Evolutionary conservation across 1,139 yeast genomes (phyloP).

Genomic region (Hansenula anomala): DNA sequence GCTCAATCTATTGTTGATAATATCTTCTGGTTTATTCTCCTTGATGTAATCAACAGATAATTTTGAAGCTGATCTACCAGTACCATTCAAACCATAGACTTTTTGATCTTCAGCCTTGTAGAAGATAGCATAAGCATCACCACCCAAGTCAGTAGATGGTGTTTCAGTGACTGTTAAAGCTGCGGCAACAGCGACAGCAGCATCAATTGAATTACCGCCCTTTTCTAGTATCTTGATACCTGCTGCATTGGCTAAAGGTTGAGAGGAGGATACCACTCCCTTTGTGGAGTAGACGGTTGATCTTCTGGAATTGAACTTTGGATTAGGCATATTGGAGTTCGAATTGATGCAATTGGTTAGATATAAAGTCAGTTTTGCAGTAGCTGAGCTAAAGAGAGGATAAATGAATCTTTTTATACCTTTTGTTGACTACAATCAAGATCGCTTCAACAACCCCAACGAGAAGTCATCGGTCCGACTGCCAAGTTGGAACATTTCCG

Average conservation of each 20-base stretch:
- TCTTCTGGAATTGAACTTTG: slow-evolving; percentile 51
- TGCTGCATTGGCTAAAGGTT: slow-evolving; percentile 74
- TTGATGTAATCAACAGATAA: slow-evolving; percentile 46
- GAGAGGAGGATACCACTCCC: slow-evolving; percentile 74
- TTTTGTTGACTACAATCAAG: too few relatives aligned
- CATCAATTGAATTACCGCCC: slow-evolving; percentile 78
- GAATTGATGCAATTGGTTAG: neutral
- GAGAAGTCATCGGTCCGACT: too few relatives aligned
- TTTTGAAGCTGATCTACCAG: slow-evolving; percentile 63
- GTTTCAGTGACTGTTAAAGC: slow-evolving; percentile 73
- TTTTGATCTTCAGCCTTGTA: slow-evolving; percentile 45
- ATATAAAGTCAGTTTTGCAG: too few relatives aligned
- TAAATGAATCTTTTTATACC: too few relatives aligned
- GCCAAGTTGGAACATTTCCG: too few relatives aligned
- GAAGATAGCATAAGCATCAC: slow-evolving; percentile 70
- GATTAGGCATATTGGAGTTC: slow-evolving; percentile 7
- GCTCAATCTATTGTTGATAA: slow-evolving; percentile 29
- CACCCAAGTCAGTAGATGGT: slow-evolving; percentile 77
- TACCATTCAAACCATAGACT: slow-evolving; percentile 70
- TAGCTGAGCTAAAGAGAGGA: too few relatives aligned
- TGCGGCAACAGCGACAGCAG: slow-evolving; percentile 78
- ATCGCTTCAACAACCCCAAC: too few relatives aligned
- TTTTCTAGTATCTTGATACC: slow-evolving; percentile 59
- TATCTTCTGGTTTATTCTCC: slow-evolving; percentile 30
- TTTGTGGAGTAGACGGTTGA: slow-evolving; percentile 73